Evolutionary conservation across 331 rosid genomes (phyloP), one percentile per base, ranked within the genome.

Genomic region (Pyrus hybrid): DNA sequence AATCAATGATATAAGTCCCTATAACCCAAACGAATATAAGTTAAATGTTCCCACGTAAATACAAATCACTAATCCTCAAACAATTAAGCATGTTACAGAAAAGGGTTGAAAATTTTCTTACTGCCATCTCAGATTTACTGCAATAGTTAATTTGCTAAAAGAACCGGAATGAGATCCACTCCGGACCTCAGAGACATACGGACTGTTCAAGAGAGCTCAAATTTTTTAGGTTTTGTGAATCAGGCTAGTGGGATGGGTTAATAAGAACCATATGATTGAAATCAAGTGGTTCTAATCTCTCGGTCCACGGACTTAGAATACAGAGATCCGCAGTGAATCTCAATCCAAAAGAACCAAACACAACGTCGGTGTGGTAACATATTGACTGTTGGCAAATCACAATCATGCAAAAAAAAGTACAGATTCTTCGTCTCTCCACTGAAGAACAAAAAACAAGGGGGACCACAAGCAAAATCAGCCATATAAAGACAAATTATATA

Each of bases 401-500:
- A 47, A 77, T 45, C 72, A 67, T 30, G 14, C 13, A 30, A 37
- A 29, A 13, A 22, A 63, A 32, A 79, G 53, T 41, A 53, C 30
- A 30, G 73, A 57, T 20, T 53, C 72, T 14, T 30, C 41, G 12
- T 65, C 69, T 28, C 41, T 18, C 67, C 79, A 68, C 37, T 66
- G 47, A 37, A 72, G 82, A 83, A 75, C 77, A 49, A 67, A 28
- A 56, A 66, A 8, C 32, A 8, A 3, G n/a, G 83, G 81, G 84
- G 68, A 87, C 82, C 28, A n/a, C 76, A 33, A 67, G 75, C 76
- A 81, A 62, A 35, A 78, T 66, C 72, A 82, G 76, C 74, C 80
- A 13, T 33, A 18, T 43, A 25, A 35, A 16, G 57, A 54, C 43
- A 74, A 70, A 30, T 57, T 30, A 30, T 56, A 67, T 4, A 17